Percentiles rank a stretch among this genome's conserved stretches.
phyloP scores from a whole-genome alignment of 192 early-diverging fungal species.

The Phlyctochytrium planicorne region DNA sequence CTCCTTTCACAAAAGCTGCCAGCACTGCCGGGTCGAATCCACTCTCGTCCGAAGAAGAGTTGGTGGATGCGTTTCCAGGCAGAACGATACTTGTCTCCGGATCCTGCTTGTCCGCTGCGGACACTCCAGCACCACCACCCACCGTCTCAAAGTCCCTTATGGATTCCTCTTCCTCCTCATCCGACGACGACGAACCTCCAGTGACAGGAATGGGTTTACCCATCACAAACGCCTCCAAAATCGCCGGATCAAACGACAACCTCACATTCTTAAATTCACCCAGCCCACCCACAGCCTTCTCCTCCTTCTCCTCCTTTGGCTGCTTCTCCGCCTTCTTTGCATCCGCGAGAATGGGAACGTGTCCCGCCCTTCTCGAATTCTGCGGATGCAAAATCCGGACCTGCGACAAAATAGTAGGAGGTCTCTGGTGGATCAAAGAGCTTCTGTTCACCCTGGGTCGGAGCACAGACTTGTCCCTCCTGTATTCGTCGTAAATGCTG shows the following conservation, averaged over 20 bases:
- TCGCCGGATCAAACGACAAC: conserved; percentile 5
- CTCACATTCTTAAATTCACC: conserved; percentile 1
- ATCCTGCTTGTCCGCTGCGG: no score
- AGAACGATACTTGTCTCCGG: no score
- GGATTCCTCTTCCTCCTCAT: neutral
- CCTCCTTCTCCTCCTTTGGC: no score
- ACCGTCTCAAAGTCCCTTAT: no score
- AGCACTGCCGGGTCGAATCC: neutral
- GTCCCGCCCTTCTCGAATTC: no score
- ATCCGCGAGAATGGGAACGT: no score
- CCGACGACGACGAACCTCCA: neutral
- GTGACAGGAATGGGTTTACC: neutral
- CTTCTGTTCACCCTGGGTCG: neutral
- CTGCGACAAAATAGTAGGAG: neutral
- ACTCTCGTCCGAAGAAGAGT: no score
- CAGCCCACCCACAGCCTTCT: neutral
- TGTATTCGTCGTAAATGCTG: no score
- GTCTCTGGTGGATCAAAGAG: neutral
- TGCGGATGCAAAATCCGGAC: neutral
- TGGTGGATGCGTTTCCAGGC: no score
- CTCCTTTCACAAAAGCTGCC: neutral
- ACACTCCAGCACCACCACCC: no score
- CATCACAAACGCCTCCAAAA: conserved; percentile 1
- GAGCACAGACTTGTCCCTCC: no score
- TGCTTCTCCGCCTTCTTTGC: no score